phyloP scores from a whole-genome alignment of 2,329 filamentous ascomycete species.

The Calonectria naviculata region DNA sequence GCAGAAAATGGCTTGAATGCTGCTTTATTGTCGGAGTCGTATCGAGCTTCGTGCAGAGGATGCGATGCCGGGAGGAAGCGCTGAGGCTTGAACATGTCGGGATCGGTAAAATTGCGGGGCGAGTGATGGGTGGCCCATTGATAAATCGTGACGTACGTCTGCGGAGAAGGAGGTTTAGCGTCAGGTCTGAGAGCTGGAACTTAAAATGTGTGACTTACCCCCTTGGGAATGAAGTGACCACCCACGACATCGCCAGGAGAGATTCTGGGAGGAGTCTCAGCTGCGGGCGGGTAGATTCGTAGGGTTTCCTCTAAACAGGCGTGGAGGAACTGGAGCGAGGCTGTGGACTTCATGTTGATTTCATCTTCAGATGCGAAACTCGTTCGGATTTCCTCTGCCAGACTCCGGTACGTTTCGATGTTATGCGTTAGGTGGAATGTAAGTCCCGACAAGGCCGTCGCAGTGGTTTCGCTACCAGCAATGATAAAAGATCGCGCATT shows the following conservation, averaged over 20 bases:
- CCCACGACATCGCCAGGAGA: background rate
- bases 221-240: background rate
- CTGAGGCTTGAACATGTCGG: background rate
- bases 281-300: background rate
- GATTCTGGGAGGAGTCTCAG: background rate
- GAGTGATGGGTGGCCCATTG: background rate
- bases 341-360: background rate
- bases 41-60: background rate
- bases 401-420: background rate
- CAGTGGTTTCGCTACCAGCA: background rate
- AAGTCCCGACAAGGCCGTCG: background rate
- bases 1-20: background rate
- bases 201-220: background rate
- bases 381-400: background rate
- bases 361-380: background rate
- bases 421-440: background rate
- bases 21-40: background rate
- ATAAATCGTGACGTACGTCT: background rate
- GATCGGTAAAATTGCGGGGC: background rate
- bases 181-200: background rate
- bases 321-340: background rate
- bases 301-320: background rate
- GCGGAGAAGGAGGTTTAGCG: background rate
- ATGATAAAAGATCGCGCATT: background rate
- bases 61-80: background rate